A percentile compares a stretch with the other conserved stretches of the same genome.
Conservation (phyloP, 1,139 yeast species). For the Blastobotrys illinoisensis region DNA sequence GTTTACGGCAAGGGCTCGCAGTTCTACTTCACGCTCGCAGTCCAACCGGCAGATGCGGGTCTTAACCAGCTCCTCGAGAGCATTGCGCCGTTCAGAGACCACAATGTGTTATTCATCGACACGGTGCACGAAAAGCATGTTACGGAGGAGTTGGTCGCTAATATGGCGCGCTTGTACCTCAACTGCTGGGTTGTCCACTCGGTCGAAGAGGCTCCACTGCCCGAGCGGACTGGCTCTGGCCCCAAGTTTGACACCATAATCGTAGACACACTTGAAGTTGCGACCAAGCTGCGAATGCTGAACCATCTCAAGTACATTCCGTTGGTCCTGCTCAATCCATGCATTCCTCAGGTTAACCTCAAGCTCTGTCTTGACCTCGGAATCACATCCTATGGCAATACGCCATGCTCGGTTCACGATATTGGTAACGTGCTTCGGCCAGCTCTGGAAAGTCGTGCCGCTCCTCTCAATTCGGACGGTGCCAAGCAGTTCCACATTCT, state of each 20-base stretch:
- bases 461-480: slow-evolving; percentile 75
- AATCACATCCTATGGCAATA: slow-evolving; percentile 80
- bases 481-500: slow-evolving; percentile 68
- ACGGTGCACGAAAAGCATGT: slow-evolving; percentile 55
- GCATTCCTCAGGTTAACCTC: slow-evolving; percentile 74
- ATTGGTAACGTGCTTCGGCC: slow-evolving; percentile 79
- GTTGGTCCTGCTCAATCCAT: slow-evolving; percentile 67
- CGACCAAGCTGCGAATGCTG: slow-evolving; percentile 58
- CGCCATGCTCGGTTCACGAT: slow-evolving; percentile 78
- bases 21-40: slow-evolving; percentile 73
- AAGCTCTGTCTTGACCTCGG: slow-evolving; percentile 79
- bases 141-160: slow-evolving; percentile 46
- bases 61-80: slow-evolving; percentile 63
- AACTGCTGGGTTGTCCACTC: slow-evolving; percentile 40
- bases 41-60: slow-evolving; percentile 64
- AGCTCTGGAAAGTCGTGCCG: slow-evolving; percentile 75
- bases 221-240: slow-evolving; percentile 34
- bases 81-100: slow-evolving; percentile 66
- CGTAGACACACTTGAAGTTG: slow-evolving; percentile 73
- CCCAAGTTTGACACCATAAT: slow-evolving; percentile 70
- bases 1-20: slow-evolving; percentile 78
- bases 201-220: slow-evolving; percentile 39
- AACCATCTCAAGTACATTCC: slow-evolving; percentile 81
- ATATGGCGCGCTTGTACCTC: slow-evolving; percentile 40
- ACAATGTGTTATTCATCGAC: slow-evolving; percentile 63